Percentiles rank a stretch among this genome's conserved stretches.
These are phyloP conservation scores for Blastobotrys malaysiensis DNA, from an alignment of 1,139 yeast genomes.

Conservation along the genomic window DNA sequence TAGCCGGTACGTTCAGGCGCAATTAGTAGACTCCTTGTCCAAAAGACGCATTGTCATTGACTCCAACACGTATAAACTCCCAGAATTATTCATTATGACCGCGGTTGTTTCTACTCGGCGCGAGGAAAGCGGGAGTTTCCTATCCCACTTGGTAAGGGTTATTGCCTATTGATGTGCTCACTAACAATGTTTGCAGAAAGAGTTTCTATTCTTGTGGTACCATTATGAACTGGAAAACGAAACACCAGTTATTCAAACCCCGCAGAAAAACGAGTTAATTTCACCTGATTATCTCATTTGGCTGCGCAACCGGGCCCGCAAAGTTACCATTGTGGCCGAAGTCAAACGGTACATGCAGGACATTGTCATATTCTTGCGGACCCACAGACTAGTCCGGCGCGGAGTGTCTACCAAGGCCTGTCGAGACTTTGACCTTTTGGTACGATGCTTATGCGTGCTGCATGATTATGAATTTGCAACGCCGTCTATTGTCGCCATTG, in stretches of 20 bases:
- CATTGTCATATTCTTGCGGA: slow-evolving; percentile 44
- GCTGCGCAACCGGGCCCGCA: slow-evolving; percentile 4
- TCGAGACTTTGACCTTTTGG: slow-evolving; percentile 39
- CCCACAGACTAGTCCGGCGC: slow-evolving; percentile 45
- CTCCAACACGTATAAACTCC: slow-evolving; percentile 8
- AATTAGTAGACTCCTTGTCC: slow-evolving; percentile 20
- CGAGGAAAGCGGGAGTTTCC: neutral
- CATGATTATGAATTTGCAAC: slow-evolving; percentile 41
- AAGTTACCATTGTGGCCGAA: slow-evolving; percentile 41
- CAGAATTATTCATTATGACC: slow-evolving; percentile 13
- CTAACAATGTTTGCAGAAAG: slow-evolving; percentile 4
- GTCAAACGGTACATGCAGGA: slow-evolving; percentile 51
- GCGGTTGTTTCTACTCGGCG: slow-evolving; percentile 8
- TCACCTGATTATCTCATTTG: slow-evolving; percentile 4
- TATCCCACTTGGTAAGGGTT: slow-evolving; percentile 9
- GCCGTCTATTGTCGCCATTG: slow-evolving; percentile 45
- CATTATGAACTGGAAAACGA: slow-evolving; percentile 4
- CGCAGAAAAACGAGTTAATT: neutral
- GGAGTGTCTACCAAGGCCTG: slow-evolving; percentile 47
- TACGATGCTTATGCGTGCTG: slow-evolving; percentile 39
- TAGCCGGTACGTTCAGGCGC: slow-evolving; percentile 23
- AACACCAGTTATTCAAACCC: neutral
- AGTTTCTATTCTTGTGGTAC: slow-evolving; percentile 8
- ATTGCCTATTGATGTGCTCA: neutral
- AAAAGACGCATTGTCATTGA: slow-evolving; percentile 7